Conservation (phyloP, 2,329 filamentous ascomycete species). For the Talaromyces piceae region DNA sequence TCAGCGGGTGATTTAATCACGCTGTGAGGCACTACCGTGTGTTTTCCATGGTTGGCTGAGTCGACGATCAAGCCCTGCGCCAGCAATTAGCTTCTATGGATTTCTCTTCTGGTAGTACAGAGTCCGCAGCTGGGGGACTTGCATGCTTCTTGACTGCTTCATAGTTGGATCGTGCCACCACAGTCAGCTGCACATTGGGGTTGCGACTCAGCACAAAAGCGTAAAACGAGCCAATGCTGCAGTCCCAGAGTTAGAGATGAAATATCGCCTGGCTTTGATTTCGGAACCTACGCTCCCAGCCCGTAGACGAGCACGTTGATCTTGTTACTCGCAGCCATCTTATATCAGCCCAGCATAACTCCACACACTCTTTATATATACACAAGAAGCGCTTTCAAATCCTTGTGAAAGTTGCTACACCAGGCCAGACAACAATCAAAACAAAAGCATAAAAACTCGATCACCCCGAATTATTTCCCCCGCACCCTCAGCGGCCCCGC, state of each 20-base stretch:
- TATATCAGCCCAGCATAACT: not conserved
- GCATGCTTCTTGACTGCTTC: conserved; percentile 36
- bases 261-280: not conserved
- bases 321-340: conserved; percentile 15
- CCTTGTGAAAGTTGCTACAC: too few relatives aligned
- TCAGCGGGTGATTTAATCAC: conserved; percentile 35
- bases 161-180: conserved; percentile 41
- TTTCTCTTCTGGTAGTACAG: too few relatives aligned
- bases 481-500: not conserved
- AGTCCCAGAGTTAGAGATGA: not conserved
- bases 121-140: conserved; percentile 1
- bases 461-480: not conserved
- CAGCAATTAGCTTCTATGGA: not conserved
- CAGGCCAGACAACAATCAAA: too few relatives aligned
- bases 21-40: conserved; percentile 23
- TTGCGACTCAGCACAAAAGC: conserved; percentile 45
- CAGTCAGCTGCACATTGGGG: conserved; percentile 33
- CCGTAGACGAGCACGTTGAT: conserved; percentile 46
- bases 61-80: conserved; percentile 35
- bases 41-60: conserved; percentile 36
- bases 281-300: conserved; percentile 44
- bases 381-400: too few relatives aligned
- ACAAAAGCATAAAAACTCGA: too few relatives aligned
- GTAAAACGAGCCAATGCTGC: conserved; percentile 52
- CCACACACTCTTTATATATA: not conserved